Evolutionary conservation across 1,139 yeast species (phyloP).

Genomic region (Candida sanyaensis): DNA sequence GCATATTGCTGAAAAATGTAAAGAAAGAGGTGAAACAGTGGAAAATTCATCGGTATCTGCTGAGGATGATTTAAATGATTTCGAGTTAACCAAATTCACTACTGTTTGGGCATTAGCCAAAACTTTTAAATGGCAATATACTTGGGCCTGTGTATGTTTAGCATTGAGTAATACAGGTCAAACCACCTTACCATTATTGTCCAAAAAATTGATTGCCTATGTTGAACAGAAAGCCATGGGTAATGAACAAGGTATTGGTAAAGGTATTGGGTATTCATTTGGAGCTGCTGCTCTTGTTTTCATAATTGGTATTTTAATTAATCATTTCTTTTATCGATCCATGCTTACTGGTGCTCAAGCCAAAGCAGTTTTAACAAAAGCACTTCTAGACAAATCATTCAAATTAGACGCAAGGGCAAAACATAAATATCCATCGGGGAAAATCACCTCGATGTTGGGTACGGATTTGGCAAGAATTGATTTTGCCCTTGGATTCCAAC

Average conservation of each 20-base stretch:
- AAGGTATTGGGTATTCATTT: slow-evolving; percentile 34
- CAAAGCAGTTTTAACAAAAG: slow-evolving; percentile 66
- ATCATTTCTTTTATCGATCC: slow-evolving; percentile 32
- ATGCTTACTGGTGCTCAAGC: slow-evolving; percentile 62
- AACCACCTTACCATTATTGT: slow-evolving; percentile 52
- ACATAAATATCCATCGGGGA: slow-evolving; percentile 63
- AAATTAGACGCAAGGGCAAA: slow-evolving; percentile 60
- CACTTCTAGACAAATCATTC: slow-evolving; percentile 66
- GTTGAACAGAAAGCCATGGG: slow-evolving; percentile 36
- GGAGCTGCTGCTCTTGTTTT: slow-evolving; percentile 24
- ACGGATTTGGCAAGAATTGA: slow-evolving; percentile 41
- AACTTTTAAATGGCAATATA: slow-evolving; percentile 57
- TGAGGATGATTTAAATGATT: slow-evolving; percentile 25
- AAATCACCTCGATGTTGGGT: slow-evolving; percentile 56
- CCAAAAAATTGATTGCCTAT: slow-evolving; percentile 42
- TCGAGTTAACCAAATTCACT: slow-evolving; percentile 20
- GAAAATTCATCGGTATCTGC: slow-evolving; percentile 21
- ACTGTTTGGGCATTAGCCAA: slow-evolving; percentile 45
- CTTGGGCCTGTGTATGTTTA: slow-evolving; percentile 39
- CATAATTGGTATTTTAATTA: slow-evolving; percentile 23
- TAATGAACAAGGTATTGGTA: slow-evolving; percentile 19
- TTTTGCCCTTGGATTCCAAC: slow-evolving; percentile 35
- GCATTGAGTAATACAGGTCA: slow-evolving; percentile 49
- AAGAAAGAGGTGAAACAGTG: slow-evolving; percentile 24
- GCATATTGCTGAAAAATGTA: slow-evolving; percentile 22